Conservation (phyloP, 345 rosid genomes). For the Fremontodendron californicum region DNA sequence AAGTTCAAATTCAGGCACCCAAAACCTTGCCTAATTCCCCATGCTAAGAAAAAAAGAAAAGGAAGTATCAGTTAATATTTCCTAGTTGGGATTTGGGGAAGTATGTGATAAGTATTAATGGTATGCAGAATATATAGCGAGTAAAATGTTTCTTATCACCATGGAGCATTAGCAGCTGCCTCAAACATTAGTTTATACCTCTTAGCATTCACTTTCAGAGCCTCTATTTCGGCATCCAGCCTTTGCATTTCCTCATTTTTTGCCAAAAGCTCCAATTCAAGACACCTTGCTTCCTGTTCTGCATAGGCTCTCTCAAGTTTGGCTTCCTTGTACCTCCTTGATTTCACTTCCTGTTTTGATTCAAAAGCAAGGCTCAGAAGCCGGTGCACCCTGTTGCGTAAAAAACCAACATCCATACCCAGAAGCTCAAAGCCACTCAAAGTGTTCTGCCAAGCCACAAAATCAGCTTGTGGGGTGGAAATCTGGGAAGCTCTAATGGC, state of each 20-base stretch:
- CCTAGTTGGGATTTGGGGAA: not conserved
- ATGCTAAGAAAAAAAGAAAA: not conserved
- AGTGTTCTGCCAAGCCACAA: conserved; percentile 28
- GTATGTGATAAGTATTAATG: not conserved
- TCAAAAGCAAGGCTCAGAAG: conserved; percentile 22
- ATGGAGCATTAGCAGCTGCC: conserved; percentile 27
- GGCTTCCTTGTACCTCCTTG: conserved; percentile 22
- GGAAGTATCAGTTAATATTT: not conserved
- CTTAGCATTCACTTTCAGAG: conserved; percentile 1
- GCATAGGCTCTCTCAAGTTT: conserved; percentile 12
- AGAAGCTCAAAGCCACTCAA: conserved; percentile 22
- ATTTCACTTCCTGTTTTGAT: not conserved
- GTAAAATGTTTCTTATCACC: conserved; percentile 18
- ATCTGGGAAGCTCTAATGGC: conserved; percentile 36
- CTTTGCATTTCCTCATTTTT: conserved; percentile 5
- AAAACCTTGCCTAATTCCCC: not conserved
- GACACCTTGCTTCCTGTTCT: conserved; percentile 15
- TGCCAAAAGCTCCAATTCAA: conserved; percentile 23
- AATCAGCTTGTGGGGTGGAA: conserved; percentile 17
- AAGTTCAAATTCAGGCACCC: not conserved
- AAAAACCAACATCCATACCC: conserved; percentile 36
- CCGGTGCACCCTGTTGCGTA: conserved; percentile 19
- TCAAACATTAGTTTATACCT: conserved; percentile 19
- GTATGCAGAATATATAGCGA: not conserved
- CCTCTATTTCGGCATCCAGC: conserved; percentile 25